phyloP scores from a whole-genome alignment of 495 filamentous ascomycete species.

The Amphirosellinia nigrospora region DNA sequence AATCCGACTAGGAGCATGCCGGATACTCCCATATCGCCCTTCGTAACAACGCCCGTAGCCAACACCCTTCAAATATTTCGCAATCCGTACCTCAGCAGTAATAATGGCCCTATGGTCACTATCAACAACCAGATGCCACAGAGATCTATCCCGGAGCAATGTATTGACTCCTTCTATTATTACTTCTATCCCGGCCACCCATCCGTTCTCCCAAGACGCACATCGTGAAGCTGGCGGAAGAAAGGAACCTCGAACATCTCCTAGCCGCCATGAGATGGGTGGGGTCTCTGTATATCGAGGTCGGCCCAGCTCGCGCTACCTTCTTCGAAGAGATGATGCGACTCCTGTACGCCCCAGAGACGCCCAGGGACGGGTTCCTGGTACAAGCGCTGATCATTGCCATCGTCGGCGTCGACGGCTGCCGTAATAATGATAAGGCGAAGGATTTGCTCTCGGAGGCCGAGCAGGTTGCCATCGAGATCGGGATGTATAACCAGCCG shows the following conservation, averaged over 20 bases:
- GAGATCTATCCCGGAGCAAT: constrained; percentile 52
- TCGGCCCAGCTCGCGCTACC: constrained; percentile 56
- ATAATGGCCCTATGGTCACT: constrained; percentile 39
- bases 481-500: constrained; percentile 71
- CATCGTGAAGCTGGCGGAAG: constrained; percentile 52
- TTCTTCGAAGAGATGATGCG: constrained; percentile 64
- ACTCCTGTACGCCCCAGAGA: constrained; percentile 54
- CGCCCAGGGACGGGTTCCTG: constrained; percentile 65
- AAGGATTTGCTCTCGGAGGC: constrained; percentile 69
- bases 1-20: constrained; percentile 46
- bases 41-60: constrained; percentile 39
- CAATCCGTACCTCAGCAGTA: constrained; percentile 43
- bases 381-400: constrained; percentile 81
- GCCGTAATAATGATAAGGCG: constrained; percentile 69
- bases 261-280: constrained; percentile 73
- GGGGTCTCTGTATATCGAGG: constrained; percentile 64
- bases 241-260: constrained; percentile 48
- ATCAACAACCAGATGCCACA: constrained; percentile 37
- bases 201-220: constrained; percentile 61
- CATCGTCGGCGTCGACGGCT: constrained; percentile 78
- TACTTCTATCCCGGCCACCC: constrained; percentile 76
- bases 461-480: constrained; percentile 72
- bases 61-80: constrained; percentile 43
- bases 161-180: constrained; percentile 62
- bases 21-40: constrained; percentile 48